phyloP scores from a whole-genome alignment of 331 rosid species.

The Quercus lobata region DNA sequence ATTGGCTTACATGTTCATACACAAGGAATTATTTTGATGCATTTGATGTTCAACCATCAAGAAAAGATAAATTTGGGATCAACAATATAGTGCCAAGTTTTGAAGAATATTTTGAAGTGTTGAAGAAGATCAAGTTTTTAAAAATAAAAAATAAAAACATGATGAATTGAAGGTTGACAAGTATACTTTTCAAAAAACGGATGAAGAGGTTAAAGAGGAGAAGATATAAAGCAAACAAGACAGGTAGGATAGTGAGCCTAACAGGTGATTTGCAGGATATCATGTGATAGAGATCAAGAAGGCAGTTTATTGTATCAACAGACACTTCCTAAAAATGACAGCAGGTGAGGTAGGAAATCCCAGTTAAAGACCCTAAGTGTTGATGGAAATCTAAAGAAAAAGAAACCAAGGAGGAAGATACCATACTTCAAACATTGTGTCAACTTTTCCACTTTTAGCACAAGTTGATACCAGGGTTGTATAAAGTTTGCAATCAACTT shows the following conservation, averaged over 20 bases:
- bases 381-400: not conserved
- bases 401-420: constrained; percentile 31
- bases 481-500: constrained; percentile 92
- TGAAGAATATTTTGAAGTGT: no score
- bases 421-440: constrained; percentile 87
- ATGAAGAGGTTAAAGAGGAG: no score
- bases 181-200: no score
- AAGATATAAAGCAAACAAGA: not conserved
- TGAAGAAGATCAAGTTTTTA: no score
- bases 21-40: no score
- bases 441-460: constrained; percentile 93
- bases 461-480: constrained; percentile 94
- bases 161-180: no score
- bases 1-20: no score
- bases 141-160: no score
- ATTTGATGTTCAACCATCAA: no score
- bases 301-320: not conserved
- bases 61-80: no score
- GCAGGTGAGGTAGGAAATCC: not conserved
- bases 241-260: not conserved
- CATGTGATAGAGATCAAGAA: not conserved
- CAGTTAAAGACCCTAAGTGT: not conserved
- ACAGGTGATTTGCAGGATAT: not conserved
- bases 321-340: not conserved
- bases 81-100: no score